These are phyloP conservation scores for Spencermartinsiella europaea DNA, from an alignment of 805 yeast genomes.

Conservation along the genomic window DNA sequence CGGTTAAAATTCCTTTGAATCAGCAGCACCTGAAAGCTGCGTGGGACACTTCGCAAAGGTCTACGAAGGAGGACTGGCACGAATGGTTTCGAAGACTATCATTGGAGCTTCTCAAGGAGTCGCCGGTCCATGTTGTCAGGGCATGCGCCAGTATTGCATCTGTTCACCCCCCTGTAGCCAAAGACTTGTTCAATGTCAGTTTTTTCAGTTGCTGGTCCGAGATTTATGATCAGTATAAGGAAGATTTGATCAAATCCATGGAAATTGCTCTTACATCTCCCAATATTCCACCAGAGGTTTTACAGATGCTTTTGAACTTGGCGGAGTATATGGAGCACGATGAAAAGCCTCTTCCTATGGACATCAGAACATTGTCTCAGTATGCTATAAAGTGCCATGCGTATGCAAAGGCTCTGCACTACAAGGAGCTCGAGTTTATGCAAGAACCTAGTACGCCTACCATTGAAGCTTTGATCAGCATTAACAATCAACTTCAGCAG, in stretches of 20 bases:
- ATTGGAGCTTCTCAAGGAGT: conserved; percentile 79
- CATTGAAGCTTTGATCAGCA: conserved; percentile 84
- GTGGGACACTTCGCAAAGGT: conserved; percentile 87
- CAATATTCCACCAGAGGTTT: conserved; percentile 91
- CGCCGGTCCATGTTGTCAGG: conserved; percentile 89
- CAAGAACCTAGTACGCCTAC: conserved; percentile 90
- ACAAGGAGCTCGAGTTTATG: conserved; percentile 90
- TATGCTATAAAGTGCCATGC: conserved; percentile 96
- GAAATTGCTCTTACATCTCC: conserved; percentile 86
- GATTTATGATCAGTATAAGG: conserved; percentile 80
- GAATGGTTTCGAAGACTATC: conserved; percentile 91
- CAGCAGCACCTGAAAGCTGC: conserved; percentile 63
- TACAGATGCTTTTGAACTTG: conserved; percentile 79
- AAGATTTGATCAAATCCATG: conserved; percentile 77
- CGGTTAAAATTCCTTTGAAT: conserved; percentile 69
- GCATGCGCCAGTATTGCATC: conserved; percentile 90
- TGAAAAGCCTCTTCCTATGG: conserved; percentile 87
- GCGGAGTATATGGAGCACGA: conserved; percentile 98
- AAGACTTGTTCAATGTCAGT: conserved; percentile 87
- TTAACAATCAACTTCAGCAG: conserved; percentile 91
- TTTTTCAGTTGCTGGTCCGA: conserved; percentile 96
- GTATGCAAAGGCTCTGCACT: conserved; percentile 94
- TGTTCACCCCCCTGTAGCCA: conserved; percentile 80
- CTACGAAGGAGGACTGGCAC: conserved; percentile 95
- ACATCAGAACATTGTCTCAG: conserved; percentile 82